A percentile compares a stretch with the other conserved stretches of the same genome.
These are phyloP conservation scores for Cytospora chrysosperma DNA, from an alignment of 2,329 filamentous ascomycete species.

Conservation along the genomic window DNA sequence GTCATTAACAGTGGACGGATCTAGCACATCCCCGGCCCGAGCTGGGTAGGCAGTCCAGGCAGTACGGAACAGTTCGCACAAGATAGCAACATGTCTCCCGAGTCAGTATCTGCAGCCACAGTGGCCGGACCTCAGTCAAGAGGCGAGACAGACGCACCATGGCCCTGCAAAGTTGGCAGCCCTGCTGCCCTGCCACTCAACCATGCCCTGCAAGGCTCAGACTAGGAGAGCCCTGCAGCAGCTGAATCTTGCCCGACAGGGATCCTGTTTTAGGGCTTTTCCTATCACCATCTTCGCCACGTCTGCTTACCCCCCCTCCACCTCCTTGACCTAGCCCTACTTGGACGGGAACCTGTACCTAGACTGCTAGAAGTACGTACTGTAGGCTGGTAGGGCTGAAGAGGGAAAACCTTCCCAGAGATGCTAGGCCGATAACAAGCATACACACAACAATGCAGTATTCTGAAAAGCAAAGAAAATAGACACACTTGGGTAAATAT, in stretches of 20 bases:
- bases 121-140: not conserved
- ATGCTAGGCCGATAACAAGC: not conserved
- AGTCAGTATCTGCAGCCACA: not conserved
- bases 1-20: not conserved
- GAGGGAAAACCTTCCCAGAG: not conserved
- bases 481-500: too few relatives aligned
- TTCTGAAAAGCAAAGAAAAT: not conserved
- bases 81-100: not conserved
- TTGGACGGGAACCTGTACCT: not conserved
- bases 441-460: not conserved
- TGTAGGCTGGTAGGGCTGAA: not conserved
- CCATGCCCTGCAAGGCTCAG: not conserved
- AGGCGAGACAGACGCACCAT: not conserved
- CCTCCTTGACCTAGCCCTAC: not conserved
- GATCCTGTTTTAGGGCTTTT: not conserved
- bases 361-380: not conserved
- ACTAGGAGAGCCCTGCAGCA: not conserved
- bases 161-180: not conserved
- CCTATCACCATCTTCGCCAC: not conserved
- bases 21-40: too few relatives aligned
- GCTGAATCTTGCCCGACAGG: not conserved
- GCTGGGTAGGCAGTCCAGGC: too few relatives aligned
- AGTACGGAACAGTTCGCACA: not conserved
- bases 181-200: not conserved
- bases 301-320: not conserved